Conservation (phyloP, 78 protist species). For the Chrysochromulina tobinii region DNA sequence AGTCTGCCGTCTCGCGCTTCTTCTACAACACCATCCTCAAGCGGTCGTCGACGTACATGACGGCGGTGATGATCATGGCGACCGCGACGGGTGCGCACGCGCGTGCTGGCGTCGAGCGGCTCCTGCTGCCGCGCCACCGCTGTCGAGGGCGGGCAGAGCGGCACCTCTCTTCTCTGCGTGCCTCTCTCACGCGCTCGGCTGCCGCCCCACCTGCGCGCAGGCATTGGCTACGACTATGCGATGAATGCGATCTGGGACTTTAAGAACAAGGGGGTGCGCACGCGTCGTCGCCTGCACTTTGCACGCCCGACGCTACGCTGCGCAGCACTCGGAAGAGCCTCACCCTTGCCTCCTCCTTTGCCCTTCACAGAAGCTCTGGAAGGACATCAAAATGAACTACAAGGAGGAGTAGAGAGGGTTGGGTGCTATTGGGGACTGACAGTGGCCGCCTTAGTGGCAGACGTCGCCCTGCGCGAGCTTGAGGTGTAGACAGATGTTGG, state of each 20-base stretch:
- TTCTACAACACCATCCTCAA: neutral
- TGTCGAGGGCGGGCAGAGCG: too few species aligned
- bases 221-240: neutral
- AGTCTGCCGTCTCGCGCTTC: neutral
- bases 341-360: neutral
- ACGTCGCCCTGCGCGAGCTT: too few species aligned
- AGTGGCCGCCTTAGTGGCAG: too few species aligned
- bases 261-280: neutral
- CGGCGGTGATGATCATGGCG: neutral
- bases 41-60: neutral
- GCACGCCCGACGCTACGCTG: neutral
- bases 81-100: neutral
- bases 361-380: neutral
- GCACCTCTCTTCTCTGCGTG: too few species aligned
- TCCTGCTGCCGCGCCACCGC: too few species aligned
- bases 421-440: too few species aligned
- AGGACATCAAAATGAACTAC: neutral
- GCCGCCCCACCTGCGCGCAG: neutral
- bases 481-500: too few species aligned
- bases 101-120: too few species aligned
- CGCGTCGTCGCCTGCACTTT: neutral
- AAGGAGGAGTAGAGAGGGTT: neutral
- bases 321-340: neutral
- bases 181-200: too few species aligned
- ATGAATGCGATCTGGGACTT: neutral